These are phyloP conservation scores for Gastrodia elata DNA, from an alignment of 106 monocot species.

Conservation along the genomic window DNA sequence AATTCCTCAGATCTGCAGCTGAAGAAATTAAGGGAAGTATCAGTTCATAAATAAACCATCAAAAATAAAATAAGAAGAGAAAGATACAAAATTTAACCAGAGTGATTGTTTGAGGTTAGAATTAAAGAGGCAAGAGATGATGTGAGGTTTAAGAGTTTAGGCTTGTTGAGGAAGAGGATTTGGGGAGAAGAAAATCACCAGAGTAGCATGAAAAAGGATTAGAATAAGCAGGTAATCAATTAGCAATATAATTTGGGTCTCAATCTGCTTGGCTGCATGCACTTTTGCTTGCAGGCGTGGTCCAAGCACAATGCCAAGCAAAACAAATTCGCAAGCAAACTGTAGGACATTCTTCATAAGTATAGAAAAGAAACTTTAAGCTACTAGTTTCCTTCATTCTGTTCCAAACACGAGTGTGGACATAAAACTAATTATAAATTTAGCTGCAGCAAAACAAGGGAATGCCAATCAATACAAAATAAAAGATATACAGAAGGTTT, in stretches of 20 bases:
- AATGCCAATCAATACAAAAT: not conserved
- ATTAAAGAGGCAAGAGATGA: not conserved
- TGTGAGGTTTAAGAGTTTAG: not conserved
- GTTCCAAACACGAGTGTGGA: not conserved
- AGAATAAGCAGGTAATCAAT: not conserved
- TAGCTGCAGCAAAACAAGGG: not conserved
- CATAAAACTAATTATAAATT: not conserved
- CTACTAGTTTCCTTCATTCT: not conserved
- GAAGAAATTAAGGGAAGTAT: not conserved
- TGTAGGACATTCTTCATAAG: no score
- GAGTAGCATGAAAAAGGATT: not conserved
- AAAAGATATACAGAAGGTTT: no score
- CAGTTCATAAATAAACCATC: not conserved
- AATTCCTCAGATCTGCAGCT: constrained; percentile 19
- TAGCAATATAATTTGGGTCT: not conserved
- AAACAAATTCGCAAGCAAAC: no score
- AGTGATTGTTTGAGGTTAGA: not conserved
- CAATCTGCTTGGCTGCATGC: no score
- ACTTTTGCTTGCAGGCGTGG: no score
- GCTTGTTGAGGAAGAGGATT: not conserved
- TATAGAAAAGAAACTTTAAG: not conserved
- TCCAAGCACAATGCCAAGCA: no score
- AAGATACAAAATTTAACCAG: not conserved
- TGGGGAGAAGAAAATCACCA: not conserved
- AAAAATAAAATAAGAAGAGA: not conserved